Base-by-base conservation (phyloP, 257 asterid species). In the Apocynum venetum region DNA sequence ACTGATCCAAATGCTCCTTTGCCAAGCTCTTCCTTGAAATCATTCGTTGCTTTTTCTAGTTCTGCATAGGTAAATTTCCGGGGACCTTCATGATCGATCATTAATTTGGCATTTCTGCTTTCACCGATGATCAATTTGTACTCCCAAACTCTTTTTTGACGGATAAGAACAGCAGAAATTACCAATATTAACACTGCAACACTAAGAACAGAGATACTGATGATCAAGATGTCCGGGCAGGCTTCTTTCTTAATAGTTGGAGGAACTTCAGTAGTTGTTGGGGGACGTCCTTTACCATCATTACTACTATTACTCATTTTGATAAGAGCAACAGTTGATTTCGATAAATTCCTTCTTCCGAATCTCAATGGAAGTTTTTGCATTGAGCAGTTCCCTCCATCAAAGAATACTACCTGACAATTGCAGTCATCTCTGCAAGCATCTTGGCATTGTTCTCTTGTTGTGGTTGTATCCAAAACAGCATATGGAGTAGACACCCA, bases 381-480 rank as follows among this genome's bases (percentile, higher is more conserved):
- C 85, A 83, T 91, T 36, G 36, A 43, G 78, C 96, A 89, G 2
- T 6, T 6, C 0, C 61, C 41, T 40, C 81, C 78, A 10, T 47
- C 38, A 60, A 72, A 85, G 20, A 82, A 48, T 38, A 91, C 92
- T 0, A 73, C 89, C 14, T 85, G 91, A 53, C 96, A 87, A 19
- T 78, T 86, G 52, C 92, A 90, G 76, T 90, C 96, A 14, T 81
- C 81, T 0, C 83, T 73, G 78, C 92, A 90, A 2, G 87, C 88
- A 13, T 63, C 53, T 19, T 10, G 47, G 73, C 96, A 89, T 0
- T 60, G 79, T 6, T 86, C 91, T 68, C 15, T 41, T 2, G 49
- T 85, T 2, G 49, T 85, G 10, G 0, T 19, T 11, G 43, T 13
- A 2, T 0, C 40, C 57, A 81, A 17, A 20, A 1, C 40, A 38